Base-by-base conservation (phyloP, 352 stramenopile species). In the Saprolegnia diclina region DNA sequence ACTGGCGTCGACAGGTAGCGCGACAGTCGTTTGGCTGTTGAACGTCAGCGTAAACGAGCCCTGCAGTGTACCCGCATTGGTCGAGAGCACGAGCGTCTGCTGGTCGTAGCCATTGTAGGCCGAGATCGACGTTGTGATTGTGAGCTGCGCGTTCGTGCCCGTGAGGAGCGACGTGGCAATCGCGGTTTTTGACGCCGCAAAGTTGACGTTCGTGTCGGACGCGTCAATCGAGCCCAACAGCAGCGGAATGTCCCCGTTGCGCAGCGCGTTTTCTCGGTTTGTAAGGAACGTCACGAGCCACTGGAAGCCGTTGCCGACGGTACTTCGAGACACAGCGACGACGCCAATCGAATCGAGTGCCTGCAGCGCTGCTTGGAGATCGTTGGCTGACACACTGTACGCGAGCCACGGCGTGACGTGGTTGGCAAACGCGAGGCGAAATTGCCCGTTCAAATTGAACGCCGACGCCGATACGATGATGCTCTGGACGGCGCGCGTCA, bases 21-120 rank as follows among this genome's bases (percentile, higher is more conserved):
- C 76, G 0, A 53, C 45, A 18, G 88, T 97, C 53, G 83, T 85
- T 56, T 94, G 80, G 4, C 93, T 81, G 64, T 94, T 73, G 66
- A 97, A 97, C 10, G 74, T 79, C 32, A 99, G 70, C 40, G 79
- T 77, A 67, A 98, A 98, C 22, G 79, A 79, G 9, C 96, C 96
- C 13, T 84, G 82, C 1, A 98, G 82, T 0, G 59, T 74, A 0
- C 82, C 85, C 4, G 72, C 71, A 21, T 80, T 85, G 0, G 88
- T 84, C 1, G 75, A 78, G 14, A 98, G 76, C 4, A 76, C 87
- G 2, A 98, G 71, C 6, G 81, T 83, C 65, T 98, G 95, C 71
- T 98, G 89, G 38, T 97, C 93, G 62, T 87, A 98, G 5, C 96
- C 95, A 21, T 95, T 91, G 72, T 92, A 96, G 11, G 83, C 88